phyloP scores from a whole-genome alignment of 2,329 filamentous ascomycete species.

The Clonostachys byssicola region DNA sequence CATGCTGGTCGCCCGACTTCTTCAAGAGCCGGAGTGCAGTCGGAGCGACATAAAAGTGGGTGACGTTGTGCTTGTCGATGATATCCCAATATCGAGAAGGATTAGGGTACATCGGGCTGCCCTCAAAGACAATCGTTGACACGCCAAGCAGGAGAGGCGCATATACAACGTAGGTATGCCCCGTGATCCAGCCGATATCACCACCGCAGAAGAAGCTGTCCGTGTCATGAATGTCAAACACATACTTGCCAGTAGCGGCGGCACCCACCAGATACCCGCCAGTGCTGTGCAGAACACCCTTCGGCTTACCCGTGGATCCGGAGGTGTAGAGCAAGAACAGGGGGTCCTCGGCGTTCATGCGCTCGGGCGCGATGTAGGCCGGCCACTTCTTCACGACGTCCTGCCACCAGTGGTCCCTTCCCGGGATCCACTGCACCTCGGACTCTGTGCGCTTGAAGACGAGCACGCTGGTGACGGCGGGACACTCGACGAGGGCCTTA shows the following conservation, averaged over 20 bases:
- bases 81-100: constrained; percentile 99
- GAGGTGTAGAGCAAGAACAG: constrained; percentile 98
- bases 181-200: constrained; percentile 98
- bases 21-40: constrained; percentile 91
- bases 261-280: constrained; percentile 92
- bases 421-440: constrained; percentile 84
- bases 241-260: constrained; percentile 93
- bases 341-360: constrained; percentile 90
- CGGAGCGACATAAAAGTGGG: constrained; percentile 97
- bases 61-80: constrained; percentile 90
- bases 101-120: constrained; percentile 93
- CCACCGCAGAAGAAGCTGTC: constrained; percentile 97
- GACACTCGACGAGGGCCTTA: constrained; percentile 80
- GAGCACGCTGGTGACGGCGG: constrained; percentile 49
- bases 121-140: constrained; percentile 94
- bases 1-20: constrained; percentile 89
- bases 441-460: constrained; percentile 95
- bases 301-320: constrained; percentile 96
- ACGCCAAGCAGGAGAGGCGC: constrained; percentile 90
- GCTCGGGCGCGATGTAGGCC: constrained; percentile 82
- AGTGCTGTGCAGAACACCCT: constrained; percentile 98
- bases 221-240: constrained; percentile 94
- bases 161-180: constrained; percentile 97
- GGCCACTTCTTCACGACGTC: constrained; percentile 98
- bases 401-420: constrained; percentile 96